A percentile compares a stretch with the other conserved stretches of the same genome.
Evolutionary conservation across 2,329 filamentous ascomycete species (phyloP).

Genomic region (Penicillium sp.): DNA sequence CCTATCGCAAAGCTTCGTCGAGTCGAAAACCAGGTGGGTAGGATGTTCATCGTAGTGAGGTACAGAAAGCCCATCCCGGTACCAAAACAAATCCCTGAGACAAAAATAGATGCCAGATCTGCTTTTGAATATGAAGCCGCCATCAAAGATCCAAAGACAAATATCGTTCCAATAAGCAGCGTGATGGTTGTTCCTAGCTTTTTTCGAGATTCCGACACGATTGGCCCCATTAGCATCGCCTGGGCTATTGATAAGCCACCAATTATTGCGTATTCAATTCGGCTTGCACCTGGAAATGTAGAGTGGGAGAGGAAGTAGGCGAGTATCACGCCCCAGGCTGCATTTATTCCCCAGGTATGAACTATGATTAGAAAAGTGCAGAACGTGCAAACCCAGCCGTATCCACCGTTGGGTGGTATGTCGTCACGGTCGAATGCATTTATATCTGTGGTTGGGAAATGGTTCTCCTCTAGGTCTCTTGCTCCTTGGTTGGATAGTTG

Average conservation of each 20-base stretch:
- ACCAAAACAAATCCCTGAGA: conserved; percentile 31
- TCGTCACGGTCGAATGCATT: background rate
- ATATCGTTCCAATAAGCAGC: background rate
- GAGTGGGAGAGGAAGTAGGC: conserved; percentile 44
- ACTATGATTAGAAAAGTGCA: conserved; percentile 4
- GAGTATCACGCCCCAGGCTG: conserved; percentile 50
- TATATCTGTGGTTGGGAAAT: background rate
- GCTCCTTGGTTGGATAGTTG: background rate
- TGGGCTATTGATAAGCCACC: conserved; percentile 44
- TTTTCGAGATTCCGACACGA: background rate
- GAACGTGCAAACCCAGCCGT: conserved; percentile 3
- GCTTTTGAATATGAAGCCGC: conserved; percentile 29
- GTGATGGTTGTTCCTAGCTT: conserved; percentile 6
- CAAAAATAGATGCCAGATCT: conserved; percentile 29
- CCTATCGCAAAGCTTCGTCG: conserved; percentile 36
- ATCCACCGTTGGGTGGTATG: conserved; percentile 6
- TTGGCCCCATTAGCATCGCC: conserved; percentile 34
- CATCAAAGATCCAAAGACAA: conserved; percentile 13
- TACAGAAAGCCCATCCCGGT: conserved; percentile 31
- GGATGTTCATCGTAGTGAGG: conserved; percentile 21
- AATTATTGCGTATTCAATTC: conserved; percentile 46
- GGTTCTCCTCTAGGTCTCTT: background rate
- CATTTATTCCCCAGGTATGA: conserved; percentile 10
- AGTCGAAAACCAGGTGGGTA: conserved; percentile 37
- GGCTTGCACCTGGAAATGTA: conserved; percentile 38